Evolutionary conservation across 257 asterid species (phyloP).

Genomic region (Solanum pinnatisectum): DNA sequence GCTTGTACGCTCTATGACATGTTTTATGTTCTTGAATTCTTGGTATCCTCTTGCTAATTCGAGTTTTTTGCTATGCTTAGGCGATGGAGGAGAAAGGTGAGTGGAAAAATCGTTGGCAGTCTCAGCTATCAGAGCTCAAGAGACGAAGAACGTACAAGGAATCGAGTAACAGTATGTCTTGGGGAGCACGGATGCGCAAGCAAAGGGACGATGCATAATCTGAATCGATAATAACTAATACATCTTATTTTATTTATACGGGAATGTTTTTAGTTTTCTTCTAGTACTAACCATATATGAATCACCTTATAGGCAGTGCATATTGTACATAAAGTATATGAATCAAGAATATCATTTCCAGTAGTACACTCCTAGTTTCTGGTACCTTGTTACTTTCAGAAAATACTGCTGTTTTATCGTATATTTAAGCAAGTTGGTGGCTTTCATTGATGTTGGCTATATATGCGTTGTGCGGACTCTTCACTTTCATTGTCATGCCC

Average conservation of each 20-base stretch:
- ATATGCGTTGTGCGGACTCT: neutral
- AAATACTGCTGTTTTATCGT: neutral
- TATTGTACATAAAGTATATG: neutral
- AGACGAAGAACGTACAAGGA: constrained; percentile 47
- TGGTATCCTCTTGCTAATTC: neutral
- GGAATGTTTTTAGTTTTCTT: neutral
- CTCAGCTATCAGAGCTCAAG: constrained; percentile 64
- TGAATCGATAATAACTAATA: neutral
- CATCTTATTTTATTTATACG: neutral
- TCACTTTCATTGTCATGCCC: neutral
- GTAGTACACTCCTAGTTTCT: neutral
- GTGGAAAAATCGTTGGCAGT: constrained; percentile 76
- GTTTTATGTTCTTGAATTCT: neutral
- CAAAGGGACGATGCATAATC: constrained; percentile 38
- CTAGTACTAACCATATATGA: neutral
- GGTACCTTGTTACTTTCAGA: neutral
- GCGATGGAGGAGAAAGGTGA: constrained; percentile 38
- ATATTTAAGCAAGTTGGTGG: neutral
- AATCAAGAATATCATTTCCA: neutral
- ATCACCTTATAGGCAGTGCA: neutral
- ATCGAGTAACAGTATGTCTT: constrained; percentile 35
- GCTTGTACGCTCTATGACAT: neutral
- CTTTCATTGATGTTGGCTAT: neutral
- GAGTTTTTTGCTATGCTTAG: constrained; percentile 18
- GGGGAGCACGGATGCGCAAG: constrained; percentile 74